Conservation (phyloP, 495 filamentous ascomycete genomes). For the Poronia punctata region DNA sequence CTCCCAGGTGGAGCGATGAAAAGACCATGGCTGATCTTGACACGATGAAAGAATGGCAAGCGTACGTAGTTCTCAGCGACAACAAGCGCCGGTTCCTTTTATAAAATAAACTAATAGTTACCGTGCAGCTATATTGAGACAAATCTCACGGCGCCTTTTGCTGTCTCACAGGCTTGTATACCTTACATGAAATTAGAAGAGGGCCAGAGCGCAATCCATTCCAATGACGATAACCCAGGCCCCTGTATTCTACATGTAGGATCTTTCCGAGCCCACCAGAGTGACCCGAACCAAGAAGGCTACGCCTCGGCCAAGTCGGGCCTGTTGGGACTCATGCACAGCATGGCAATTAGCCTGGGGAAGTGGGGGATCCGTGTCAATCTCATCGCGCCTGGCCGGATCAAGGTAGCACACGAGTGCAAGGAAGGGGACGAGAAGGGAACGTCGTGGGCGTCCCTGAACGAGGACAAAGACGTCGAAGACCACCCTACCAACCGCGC, state of each 20-base stretch:
- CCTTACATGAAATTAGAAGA: slow-evolving; percentile 20
- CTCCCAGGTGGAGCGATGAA: slow-evolving; percentile 20
- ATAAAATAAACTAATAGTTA: too few relatives aligned
- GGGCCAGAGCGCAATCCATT: background rate
- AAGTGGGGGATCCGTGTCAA: slow-evolving; percentile 25
- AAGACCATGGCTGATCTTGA: slow-evolving; percentile 18
- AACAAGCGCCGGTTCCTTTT: too few relatives aligned
- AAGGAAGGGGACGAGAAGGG: slow-evolving; percentile 25
- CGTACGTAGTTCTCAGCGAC: background rate
- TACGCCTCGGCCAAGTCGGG: slow-evolving; percentile 46
- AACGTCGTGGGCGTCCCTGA: background rate
- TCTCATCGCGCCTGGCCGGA: slow-evolving; percentile 24
- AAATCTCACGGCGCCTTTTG: slow-evolving; percentile 29
- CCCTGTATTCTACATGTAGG: slow-evolving; percentile 23
- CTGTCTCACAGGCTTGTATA: slow-evolving; percentile 29
- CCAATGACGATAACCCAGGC: background rate
- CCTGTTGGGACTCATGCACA: slow-evolving; percentile 38
- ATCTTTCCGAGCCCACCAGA: slow-evolving; percentile 24
- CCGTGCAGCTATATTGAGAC: slow-evolving; percentile 24
- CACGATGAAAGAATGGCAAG: slow-evolving; percentile 26
- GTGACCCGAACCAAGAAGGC: slow-evolving; percentile 34
- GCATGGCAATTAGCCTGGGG: slow-evolving; percentile 35
- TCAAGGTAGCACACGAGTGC: slow-evolving; percentile 28
- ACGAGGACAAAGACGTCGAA: background rate
- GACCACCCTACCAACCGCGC: slow-evolving; percentile 5